Evolutionary conservation across 805 yeast species (phyloP).

Genomic region (Isabelozyma pseudorhagii): DNA sequence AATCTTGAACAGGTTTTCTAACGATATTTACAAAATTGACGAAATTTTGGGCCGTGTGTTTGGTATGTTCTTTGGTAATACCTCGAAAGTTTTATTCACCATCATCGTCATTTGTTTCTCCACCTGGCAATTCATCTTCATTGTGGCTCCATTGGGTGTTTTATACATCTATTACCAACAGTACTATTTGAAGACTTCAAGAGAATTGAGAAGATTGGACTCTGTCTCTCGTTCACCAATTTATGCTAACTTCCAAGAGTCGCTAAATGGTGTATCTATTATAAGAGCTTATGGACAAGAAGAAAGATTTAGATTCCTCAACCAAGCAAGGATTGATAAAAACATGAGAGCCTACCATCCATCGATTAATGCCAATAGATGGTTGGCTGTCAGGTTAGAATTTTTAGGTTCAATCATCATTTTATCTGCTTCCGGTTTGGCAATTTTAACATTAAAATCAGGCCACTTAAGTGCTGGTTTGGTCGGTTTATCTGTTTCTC

Average conservation of each 20-base stretch:
- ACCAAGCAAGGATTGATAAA: constrained; percentile 70
- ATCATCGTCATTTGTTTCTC: constrained; percentile 76
- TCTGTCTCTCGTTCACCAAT: constrained; percentile 79
- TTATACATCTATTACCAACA: constrained; percentile 72
- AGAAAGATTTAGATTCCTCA: constrained; percentile 59
- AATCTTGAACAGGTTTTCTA: constrained; percentile 85
- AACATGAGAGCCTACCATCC: constrained; percentile 94
- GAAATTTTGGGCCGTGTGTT: constrained; percentile 71
- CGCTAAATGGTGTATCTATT: constrained; percentile 70
- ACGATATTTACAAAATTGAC: constrained; percentile 86
- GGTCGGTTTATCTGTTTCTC: constrained; percentile 90
- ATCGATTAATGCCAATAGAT: constrained; percentile 87
- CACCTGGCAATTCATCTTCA: constrained; percentile 79
- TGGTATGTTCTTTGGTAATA: constrained; percentile 61
- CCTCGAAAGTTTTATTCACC: constrained; percentile 67
- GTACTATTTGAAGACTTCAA: constrained; percentile 69
- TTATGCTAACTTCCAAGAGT: constrained; percentile 81
- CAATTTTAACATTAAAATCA: constrained; percentile 63
- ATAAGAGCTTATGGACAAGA: constrained; percentile 73
- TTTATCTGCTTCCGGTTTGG: constrained; percentile 77
- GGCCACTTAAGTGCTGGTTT: constrained; percentile 84
- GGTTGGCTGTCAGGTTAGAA: constrained; percentile 95
- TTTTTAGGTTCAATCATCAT: constrained; percentile 87
- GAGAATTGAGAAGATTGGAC: constrained; percentile 81
- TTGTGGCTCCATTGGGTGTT: constrained; percentile 66